Base-by-base conservation (phyloP, 495 filamentous ascomycete genomes). In the Aspergillus homomorphus region DNA sequence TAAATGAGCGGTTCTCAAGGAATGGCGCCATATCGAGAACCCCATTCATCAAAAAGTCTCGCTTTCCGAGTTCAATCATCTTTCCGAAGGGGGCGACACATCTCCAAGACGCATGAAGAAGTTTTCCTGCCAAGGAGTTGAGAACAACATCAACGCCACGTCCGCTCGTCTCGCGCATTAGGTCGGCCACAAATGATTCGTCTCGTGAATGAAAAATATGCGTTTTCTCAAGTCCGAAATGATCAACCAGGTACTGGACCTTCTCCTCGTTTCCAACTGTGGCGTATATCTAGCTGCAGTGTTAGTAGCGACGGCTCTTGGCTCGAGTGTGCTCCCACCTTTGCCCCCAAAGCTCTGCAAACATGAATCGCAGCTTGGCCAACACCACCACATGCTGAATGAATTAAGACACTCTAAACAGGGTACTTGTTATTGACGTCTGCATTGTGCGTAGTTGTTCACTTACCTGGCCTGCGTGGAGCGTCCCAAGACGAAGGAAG, bases 191-290 rank as follows among this genome's bases (percentile, higher is more conserved):
- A 57, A 83, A 84, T 2, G 72, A 66, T 2, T 65, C 59, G 45
- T 76, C 70, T 15, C 76, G 59, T 41, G 75, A 82, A 44, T 76
- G 68, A 51, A 85, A 81, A 33, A 85, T 84, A 18, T 74, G 74
- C 5, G 72, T 58, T 5, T 57, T 30, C 0, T 69, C 62, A 21
- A 84, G 72, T 2, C 58, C 61, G 38, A 67, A 77, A 16, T 23
- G 23, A 16, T 0, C 53, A 51, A 0, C 63, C 42, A 2, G 62
- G 53, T 0, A 50, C 1, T 26, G 82, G 61, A 44, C 75, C 59
- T 82, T 79, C 19, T 74, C 70, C 6, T 73, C 50, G n/a, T 54
- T 75, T 8, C 76, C 73, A 21, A 77, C 81, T 0, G 80, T 83
- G 1, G 64, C 73, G 55, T 70, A 82, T 7, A 54, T n/a, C 43